These are phyloP conservation scores for Solanum pennellii DNA, from an alignment of 257 asterid genomes.

Conservation along the genomic window DNA sequence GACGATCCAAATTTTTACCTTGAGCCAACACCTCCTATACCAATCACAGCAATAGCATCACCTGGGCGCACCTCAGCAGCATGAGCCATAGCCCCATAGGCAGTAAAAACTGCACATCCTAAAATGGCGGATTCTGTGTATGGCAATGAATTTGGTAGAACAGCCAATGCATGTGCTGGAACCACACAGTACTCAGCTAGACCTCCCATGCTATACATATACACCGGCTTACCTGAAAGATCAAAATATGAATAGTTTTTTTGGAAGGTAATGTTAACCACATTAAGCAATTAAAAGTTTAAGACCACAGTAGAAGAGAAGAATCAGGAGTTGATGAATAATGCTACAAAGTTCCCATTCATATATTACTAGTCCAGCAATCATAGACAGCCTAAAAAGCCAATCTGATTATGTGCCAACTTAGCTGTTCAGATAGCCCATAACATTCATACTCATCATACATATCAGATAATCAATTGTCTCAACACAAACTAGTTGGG, in stretches of 20 bases:
- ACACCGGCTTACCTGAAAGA: slow-evolving; percentile 82
- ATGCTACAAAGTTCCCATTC: background rate
- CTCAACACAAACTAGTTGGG: background rate
- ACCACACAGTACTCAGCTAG: slow-evolving; percentile 96
- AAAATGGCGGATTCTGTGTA: slow-evolving; percentile 87
- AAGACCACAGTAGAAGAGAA: background rate
- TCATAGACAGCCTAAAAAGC: background rate
- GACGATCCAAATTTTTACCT: slow-evolving; percentile 36
- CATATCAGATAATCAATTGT: background rate
- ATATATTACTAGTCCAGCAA: background rate
- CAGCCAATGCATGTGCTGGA: slow-evolving; percentile 78
- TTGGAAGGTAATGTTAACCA: background rate
- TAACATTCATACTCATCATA: background rate
- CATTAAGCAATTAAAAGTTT: background rate
- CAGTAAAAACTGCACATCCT: slow-evolving; percentile 98
- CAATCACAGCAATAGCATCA: slow-evolving; percentile 89
- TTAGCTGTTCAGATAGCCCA: background rate
- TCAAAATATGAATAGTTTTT: background rate
- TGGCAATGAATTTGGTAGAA: slow-evolving; percentile 74
- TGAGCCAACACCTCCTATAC: slow-evolving; percentile 97
- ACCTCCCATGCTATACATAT: slow-evolving; percentile 99
- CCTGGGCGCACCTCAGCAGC: slow-evolving; percentile 94
- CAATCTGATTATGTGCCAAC: background rate
- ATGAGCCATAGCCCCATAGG: slow-evolving; percentile 99
- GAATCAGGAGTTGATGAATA: background rate